Percentiles rank a stretch among this genome's conserved stretches.
These are phyloP conservation scores for Chytriomyces sp. DNA, from an alignment of 192 early-diverging fungal species.

Conservation along the genomic window DNA sequence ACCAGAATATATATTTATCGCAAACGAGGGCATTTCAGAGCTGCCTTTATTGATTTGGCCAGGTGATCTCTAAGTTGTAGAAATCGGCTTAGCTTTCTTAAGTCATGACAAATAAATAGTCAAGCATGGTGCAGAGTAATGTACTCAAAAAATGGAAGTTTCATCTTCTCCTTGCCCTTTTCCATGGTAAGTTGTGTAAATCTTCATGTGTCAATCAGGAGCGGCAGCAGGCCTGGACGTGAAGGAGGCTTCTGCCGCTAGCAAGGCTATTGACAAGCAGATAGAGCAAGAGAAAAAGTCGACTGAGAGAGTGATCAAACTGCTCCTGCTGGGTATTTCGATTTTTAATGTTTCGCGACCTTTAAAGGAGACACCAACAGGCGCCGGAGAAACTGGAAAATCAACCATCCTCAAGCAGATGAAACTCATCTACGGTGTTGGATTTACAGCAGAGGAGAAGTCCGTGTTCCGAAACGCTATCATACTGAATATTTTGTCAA, in stretches of 20 bases:
- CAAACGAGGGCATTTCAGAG: background rate
- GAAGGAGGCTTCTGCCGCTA: background rate
- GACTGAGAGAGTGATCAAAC: slow-evolving; percentile 88
- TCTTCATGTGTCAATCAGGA: background rate
- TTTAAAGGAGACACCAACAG: background rate
- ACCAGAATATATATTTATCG: background rate
- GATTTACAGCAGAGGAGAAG: slow-evolving; percentile 31
- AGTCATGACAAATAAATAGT: too few species aligned
- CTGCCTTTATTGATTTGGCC: background rate
- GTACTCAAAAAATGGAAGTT: too few species aligned
- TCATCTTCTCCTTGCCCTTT: too few species aligned
- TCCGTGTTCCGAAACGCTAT: slow-evolving; percentile 32
- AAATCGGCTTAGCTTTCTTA: background rate
- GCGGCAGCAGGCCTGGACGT: background rate
- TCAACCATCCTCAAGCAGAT: slow-evolving; percentile 46
- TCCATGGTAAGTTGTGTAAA: too few species aligned
- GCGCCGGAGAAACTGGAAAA: slow-evolving; percentile 46
- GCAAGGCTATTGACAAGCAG: slow-evolving; percentile 78
- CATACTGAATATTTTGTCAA: slow-evolving; percentile 29
- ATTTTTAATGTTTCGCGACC: background rate
- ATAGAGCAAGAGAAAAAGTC: slow-evolving; percentile 76
- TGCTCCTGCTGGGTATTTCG: slow-evolving; percentile 76
- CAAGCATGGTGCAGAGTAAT: too few species aligned
- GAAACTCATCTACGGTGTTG: slow-evolving; percentile 41
- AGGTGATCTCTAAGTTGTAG: background rate